Percentiles rank a stretch among this genome's conserved stretches.
phyloP scores from a whole-genome alignment of 306 rosid genomes.

The Acmispon strigosus region DNA sequence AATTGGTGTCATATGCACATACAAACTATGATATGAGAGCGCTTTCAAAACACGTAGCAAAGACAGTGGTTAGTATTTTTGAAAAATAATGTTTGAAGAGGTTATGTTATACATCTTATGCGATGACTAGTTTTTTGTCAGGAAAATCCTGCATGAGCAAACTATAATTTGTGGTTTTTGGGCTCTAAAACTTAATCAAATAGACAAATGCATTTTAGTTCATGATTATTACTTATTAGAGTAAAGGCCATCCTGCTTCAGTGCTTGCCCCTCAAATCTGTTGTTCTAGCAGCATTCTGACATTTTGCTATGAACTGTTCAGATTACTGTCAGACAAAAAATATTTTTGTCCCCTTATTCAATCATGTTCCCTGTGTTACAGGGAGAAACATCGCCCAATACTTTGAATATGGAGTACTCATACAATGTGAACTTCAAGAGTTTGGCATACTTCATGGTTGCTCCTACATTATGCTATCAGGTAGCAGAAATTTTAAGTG shows the following conservation, averaged over 20 bases:
- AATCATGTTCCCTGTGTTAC: constrained; percentile 22
- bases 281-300: background rate
- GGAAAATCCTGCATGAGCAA: background rate
- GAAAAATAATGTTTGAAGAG: background rate
- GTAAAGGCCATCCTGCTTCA: background rate
- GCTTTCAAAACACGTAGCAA: constrained; percentile 47
- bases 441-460: constrained; percentile 84
- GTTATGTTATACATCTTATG: background rate
- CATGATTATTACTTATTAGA: background rate
- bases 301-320: constrained; percentile 14
- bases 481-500: constrained; percentile 40
- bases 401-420: constrained; percentile 30
- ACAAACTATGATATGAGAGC: constrained; percentile 72
- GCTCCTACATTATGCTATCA: constrained; percentile 98
- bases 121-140: constrained; percentile 8
- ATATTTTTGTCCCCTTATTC: background rate
- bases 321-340: background rate
- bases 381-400: constrained; percentile 35
- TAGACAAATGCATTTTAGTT: background rate
- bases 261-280: background rate
- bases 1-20: constrained; percentile 84
- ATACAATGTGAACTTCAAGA: constrained; percentile 46
- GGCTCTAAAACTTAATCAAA: background rate
- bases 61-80: constrained; percentile 36
- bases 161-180: background rate